phyloP scores from a whole-genome alignment of 495 filamentous ascomycete species.

The Podospora pseudoanserina region DNA sequence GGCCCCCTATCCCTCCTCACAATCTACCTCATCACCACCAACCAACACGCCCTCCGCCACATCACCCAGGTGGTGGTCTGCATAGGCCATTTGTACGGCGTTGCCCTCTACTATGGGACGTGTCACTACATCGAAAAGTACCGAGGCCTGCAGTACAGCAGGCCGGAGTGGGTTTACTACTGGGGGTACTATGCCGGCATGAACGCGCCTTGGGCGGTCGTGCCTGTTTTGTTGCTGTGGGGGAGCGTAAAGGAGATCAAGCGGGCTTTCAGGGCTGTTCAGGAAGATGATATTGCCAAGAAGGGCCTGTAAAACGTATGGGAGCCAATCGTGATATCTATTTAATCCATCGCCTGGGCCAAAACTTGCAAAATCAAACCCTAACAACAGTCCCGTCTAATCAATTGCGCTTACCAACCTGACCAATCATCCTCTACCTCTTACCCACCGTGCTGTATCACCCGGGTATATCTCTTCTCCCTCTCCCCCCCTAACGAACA shows the following conservation, averaged over 20 bases:
- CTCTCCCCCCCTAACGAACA: conserved; percentile 35
- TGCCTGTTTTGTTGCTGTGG: conserved; percentile 56
- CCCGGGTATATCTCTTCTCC: conserved; percentile 7
- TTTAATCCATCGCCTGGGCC: too few species aligned
- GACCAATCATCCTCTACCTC: too few species aligned
- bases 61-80: conserved; percentile 69
- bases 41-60: conserved; percentile 53
- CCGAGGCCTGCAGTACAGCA: conserved; percentile 57
- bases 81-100: conserved; percentile 81
- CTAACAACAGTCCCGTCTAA: not conserved
- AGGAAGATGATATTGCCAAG: not conserved
- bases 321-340: too few species aligned
- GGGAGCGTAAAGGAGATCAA: conserved; percentile 46
- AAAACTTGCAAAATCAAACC: not conserved
- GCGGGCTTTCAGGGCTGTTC: conserved; percentile 33
- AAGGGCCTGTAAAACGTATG: not conserved
- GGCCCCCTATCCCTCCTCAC: conserved; percentile 74
- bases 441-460: not conserved
- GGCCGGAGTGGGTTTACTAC: conserved; percentile 78
- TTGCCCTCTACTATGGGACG: conserved; percentile 80
- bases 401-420: too few species aligned
- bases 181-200: conserved; percentile 86
- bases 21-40: conserved; percentile 59
- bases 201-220: conserved; percentile 82
- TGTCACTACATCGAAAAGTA: conserved; percentile 64